A percentile compares a stretch with the other conserved stretches of the same genome.
phyloP scores from a whole-genome alignment of 352 stramenopile genomes.

The Phytophthora brassicae region DNA sequence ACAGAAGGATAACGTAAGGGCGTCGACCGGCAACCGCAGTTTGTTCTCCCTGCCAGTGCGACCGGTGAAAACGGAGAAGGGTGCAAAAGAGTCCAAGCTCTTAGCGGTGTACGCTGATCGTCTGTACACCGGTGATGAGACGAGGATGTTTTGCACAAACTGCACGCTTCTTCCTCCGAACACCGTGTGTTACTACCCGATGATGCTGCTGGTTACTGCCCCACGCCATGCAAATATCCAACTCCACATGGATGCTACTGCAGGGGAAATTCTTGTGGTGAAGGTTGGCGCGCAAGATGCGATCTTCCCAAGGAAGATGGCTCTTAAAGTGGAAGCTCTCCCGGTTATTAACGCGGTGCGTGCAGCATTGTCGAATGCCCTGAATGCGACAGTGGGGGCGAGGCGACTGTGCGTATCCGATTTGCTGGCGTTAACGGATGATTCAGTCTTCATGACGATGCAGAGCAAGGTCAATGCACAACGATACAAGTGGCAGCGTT shows the following conservation, averaged over 20 bases:
- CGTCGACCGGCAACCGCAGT: slow-evolving; percentile 59
- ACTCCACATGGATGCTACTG: slow-evolving; percentile 50
- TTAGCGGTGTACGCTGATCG: slow-evolving; percentile 70
- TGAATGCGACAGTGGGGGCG: slow-evolving; percentile 37
- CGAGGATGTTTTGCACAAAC: slow-evolving; percentile 77
- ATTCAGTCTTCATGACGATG: slow-evolving; percentile 46
- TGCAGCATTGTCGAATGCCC: slow-evolving; percentile 51
- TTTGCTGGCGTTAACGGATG: slow-evolving; percentile 46
- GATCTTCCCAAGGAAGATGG: slow-evolving; percentile 48
- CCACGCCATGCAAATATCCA: slow-evolving; percentile 59
- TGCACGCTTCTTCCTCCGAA: slow-evolving; percentile 74
- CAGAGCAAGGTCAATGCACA: slow-evolving; percentile 40
- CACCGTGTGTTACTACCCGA: slow-evolving; percentile 58
- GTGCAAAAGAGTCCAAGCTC: slow-evolving; percentile 31
- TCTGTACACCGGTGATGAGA: slow-evolving; percentile 77
- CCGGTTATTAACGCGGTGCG: slow-evolving; percentile 53
- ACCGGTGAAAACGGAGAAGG: slow-evolving; percentile 26
- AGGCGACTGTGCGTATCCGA: slow-evolving; percentile 35
- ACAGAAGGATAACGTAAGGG: slow-evolving; percentile 59
- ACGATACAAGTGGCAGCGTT: slow-evolving; percentile 51
- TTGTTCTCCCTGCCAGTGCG: slow-evolving; percentile 70
- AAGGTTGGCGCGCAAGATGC: slow-evolving; percentile 64
- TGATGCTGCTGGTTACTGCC: slow-evolving; percentile 53
- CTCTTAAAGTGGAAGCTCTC: slow-evolving; percentile 42
- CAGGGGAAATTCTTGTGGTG: slow-evolving; percentile 58